Base-by-base conservation (phyloP, 352 stramenopile species). In the Globisporangium splendens region DNA sequence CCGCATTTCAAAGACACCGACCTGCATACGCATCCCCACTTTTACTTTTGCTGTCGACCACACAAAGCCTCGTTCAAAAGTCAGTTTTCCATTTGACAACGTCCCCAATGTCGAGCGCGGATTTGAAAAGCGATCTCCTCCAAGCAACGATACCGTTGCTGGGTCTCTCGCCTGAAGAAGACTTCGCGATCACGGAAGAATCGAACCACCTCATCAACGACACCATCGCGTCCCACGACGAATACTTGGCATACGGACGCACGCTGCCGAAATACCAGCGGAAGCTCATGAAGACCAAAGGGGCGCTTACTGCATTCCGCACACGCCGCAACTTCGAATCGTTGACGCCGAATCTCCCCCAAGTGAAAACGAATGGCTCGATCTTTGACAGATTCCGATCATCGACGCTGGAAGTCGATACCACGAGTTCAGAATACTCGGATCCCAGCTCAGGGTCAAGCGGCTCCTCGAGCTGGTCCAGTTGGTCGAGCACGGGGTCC, bases 231-330 rank as follows among this genome's bases (percentile, higher is more conserved):
- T 44, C 39, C 39, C 39, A 44, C 17, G 62, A 61, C 14, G 65
- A 61, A 1, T 81, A 76, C 59, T 59, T 62, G 12, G 63, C 57
- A 5, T 59, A 60, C 1, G 68, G 68, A 11, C 71, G 59, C 7
- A 59, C 75, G 43, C 68, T 80, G 24, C 68, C 74, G 50, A 66
- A 54, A 8, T 62, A 63, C 6, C 63, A 65, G n/a, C 78, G 72
- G 72, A 81, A 81, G 50, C 69, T 73, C 46, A 65, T 81, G 18
- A 66, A 59, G 35, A 70, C 66, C 31, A 72, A 74, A 50, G 72
- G 77, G 35, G 64, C 73, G 28, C 63, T 78, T 6, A 66, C 65
- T 15, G 60, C 69, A 0, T 81, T 70, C 51, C 69, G 38, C 14
- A 46, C 31, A 2, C 56, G 38, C 31, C 8, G 33, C 42, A 14